Evolutionary conservation across 805 yeast species (phyloP).

Genomic region (Candida easanensis): DNA sequence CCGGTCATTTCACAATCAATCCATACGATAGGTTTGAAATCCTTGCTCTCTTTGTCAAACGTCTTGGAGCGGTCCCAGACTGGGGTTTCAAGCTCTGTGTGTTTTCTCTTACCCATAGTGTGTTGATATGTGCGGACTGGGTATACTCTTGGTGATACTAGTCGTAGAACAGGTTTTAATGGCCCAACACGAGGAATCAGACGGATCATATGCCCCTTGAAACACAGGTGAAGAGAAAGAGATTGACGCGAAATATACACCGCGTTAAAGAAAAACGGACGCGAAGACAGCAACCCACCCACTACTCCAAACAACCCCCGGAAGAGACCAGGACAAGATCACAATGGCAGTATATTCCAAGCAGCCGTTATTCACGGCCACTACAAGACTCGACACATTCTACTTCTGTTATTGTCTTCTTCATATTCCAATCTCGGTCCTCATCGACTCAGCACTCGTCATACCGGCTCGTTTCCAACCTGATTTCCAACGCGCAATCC

Average conservation of each 20-base stretch:
- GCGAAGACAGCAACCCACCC: background rate
- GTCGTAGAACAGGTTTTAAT: background rate
- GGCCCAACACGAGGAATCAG: background rate
- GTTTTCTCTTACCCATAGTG: slow-evolving; percentile 12
- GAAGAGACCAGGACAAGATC: too few species aligned
- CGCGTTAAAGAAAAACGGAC: background rate
- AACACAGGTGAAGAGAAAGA: too few species aligned
- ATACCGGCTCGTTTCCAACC: slow-evolving; percentile 52
- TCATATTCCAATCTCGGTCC: slow-evolving; percentile 73
- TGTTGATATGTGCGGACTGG: background rate
- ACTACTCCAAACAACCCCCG: too few species aligned
- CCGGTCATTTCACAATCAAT: slow-evolving; percentile 99
- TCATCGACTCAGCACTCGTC: slow-evolving; percentile 72
- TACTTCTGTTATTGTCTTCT: slow-evolving; percentile 51
- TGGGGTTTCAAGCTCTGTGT: slow-evolving; percentile 19
- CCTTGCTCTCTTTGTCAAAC: slow-evolving; percentile 13
- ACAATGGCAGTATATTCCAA: slow-evolving; percentile 2
- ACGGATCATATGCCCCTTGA: background rate
- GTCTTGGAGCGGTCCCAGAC: slow-evolving; percentile 13
- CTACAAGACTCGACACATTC: slow-evolving; percentile 36
- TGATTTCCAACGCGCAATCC: slow-evolving; percentile 45
- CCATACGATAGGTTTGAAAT: slow-evolving; percentile 69
- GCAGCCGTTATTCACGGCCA: slow-evolving; percentile 18
- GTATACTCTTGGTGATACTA: background rate
- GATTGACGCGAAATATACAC: too few species aligned